Base-by-base conservation (phyloP, 805 yeast species). In the Starmerella stigmatis region DNA sequence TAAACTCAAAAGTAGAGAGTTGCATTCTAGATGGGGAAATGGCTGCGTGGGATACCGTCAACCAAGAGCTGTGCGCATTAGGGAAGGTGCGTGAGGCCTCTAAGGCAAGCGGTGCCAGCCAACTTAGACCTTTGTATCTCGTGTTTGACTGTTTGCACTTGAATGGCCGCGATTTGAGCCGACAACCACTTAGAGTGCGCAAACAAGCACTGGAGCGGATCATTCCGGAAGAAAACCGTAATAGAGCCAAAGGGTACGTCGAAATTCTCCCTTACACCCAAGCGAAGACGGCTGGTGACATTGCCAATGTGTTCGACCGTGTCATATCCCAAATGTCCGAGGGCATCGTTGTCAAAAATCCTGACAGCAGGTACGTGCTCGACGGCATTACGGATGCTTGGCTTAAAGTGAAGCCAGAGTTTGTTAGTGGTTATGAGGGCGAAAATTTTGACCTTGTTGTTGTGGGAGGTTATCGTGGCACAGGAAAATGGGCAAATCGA, bases 341-440 rank as follows among this genome's bases (percentile, higher is more conserved):
- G 61, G 98, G 98, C 0, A 65, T 89, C 8, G 75, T 89, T 45
- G 62, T 89, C 31, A 89, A 89, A 58, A 72, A 77, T 50, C 73
- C 77, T 1, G 60, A 65, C 11, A 70, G 81, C 2, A 64, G 60
- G 13, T 89, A 89, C 59, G 59, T 64, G 3, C 69, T 82, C 13
- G 84, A 76, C n/a, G 72, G 71, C 27, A 65, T 86, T 41, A 69
- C 71, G 34, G 73, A 72, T 15, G 64, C 70, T n/a, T 89, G 96
- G 95, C 67, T 86, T 13, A 89, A 89, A 57, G 74, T 89, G 2
- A 89, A 89, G 60, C 97, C 97, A 0, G 96, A 88, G 54, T 88
- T 86, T 58, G 66, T 86, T 43, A 81, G 78, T 45, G 60, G 60
- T 7, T 85, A 81, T 47, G 81, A 82, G 61, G 95, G 95, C 9